Evolutionary conservation across 495 filamentous ascomycete species (phyloP).

Genomic region (Neurospora cerealis): DNA sequence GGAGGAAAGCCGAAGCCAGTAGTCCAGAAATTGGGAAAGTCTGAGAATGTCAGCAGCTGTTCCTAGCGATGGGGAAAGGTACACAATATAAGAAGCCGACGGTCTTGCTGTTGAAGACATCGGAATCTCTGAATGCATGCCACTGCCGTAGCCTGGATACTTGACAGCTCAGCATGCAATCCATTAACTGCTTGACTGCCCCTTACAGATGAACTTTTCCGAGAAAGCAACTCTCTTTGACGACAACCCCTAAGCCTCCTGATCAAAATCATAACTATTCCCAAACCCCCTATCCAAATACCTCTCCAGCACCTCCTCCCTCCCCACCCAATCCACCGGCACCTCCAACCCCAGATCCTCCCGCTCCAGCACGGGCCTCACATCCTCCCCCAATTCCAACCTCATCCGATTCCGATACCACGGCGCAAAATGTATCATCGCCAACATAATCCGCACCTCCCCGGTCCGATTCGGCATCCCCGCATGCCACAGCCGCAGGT

Average conservation of each 20-base stretch:
- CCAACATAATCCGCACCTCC: slow-evolving; percentile 45
- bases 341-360: slow-evolving; percentile 28
- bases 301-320: slow-evolving; percentile 19
- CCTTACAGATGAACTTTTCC: too few relatives aligned
- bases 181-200: too few relatives aligned
- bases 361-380: slow-evolving; percentile 28
- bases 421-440: slow-evolving; percentile 36
- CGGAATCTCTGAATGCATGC: too few relatives aligned
- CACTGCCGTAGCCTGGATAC: too few relatives aligned
- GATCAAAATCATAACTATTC: slow-evolving; percentile 41
- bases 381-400: slow-evolving; percentile 36
- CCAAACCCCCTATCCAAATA: slow-evolving; percentile 40
- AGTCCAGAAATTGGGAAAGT: too few relatives aligned
- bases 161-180: too few relatives aligned
- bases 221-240: too few relatives aligned
- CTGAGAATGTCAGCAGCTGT: too few relatives aligned
- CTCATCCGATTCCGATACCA: slow-evolving; percentile 33
- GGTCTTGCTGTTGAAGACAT: too few relatives aligned
- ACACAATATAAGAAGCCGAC: too few relatives aligned
- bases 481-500: slow-evolving; percentile 51
- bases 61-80: too few relatives aligned
- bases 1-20: too few relatives aligned
- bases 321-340: slow-evolving; percentile 32
- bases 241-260: slow-evolving; percentile 4
- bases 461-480: slow-evolving; percentile 47